Conservation (phyloP, 495 filamentous ascomycete species). For the Rusavskia elegans region DNA sequence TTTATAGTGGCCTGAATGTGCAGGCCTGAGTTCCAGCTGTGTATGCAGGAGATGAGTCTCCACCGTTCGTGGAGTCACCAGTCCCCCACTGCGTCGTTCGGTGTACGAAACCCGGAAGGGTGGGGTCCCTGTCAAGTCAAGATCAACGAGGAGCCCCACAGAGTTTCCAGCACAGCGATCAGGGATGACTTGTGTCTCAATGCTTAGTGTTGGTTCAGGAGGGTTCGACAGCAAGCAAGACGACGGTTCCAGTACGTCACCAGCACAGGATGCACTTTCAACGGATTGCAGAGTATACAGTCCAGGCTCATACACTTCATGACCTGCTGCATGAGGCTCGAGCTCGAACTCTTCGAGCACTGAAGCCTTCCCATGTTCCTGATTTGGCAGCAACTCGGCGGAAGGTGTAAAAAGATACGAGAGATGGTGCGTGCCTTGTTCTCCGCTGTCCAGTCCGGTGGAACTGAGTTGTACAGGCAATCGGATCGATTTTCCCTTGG, state of each 20-base stretch:
- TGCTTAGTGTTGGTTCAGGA: slow-evolving; percentile 61
- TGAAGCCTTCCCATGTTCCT: slow-evolving; percentile 42
- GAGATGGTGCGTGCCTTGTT: slow-evolving; percentile 39
- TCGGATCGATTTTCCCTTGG: slow-evolving; percentile 48
- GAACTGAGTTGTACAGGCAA: slow-evolving; percentile 61
- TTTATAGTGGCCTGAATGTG: slow-evolving; percentile 64
- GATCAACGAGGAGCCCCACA: slow-evolving; percentile 70
- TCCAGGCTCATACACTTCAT: slow-evolving; percentile 56
- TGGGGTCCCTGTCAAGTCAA: slow-evolving; percentile 80
- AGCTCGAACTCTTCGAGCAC: slow-evolving; percentile 34
- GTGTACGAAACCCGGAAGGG: slow-evolving; percentile 68
- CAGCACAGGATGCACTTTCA: slow-evolving; percentile 61
- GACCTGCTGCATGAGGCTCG: slow-evolving; percentile 31
- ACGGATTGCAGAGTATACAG: slow-evolving; percentile 72
- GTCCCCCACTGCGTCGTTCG: slow-evolving; percentile 41
- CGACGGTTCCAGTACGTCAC: slow-evolving; percentile 81
- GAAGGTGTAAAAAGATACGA: slow-evolving; percentile 55
- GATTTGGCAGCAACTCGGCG: slow-evolving; percentile 43
- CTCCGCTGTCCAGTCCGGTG: slow-evolving; percentile 27
- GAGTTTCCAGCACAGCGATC: slow-evolving; percentile 92
- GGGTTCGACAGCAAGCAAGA: slow-evolving; percentile 83
- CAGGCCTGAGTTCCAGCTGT: slow-evolving; percentile 72
- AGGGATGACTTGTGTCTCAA: slow-evolving; percentile 62
- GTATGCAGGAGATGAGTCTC: slow-evolving; percentile 49
- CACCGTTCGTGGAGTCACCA: slow-evolving; percentile 31